These are phyloP conservation scores for Fusarium scirpi DNA, from an alignment of 2,329 filamentous ascomycete genomes.

Conservation along the genomic window DNA sequence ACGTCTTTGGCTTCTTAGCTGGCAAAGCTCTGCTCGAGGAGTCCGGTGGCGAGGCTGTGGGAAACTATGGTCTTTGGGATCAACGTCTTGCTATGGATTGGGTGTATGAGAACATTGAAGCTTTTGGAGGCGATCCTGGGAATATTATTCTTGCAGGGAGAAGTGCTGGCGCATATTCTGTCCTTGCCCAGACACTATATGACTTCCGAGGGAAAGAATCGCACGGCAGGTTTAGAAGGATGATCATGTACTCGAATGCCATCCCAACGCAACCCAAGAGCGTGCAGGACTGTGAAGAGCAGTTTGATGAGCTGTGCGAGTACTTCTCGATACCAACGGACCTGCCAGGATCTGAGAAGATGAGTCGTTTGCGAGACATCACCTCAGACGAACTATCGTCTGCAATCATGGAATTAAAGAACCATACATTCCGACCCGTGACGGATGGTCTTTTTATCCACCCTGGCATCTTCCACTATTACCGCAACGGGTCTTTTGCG, in stretches of 20 bases:
- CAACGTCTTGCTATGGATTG: slow-evolving; percentile 23
- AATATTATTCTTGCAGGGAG: slow-evolving; percentile 3
- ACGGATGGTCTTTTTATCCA: slow-evolving; percentile 9
- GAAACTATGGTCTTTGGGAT: slow-evolving; percentile 20
- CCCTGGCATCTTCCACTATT: slow-evolving; percentile 13
- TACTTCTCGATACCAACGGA: not conserved
- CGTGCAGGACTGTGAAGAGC: slow-evolving; percentile 7
- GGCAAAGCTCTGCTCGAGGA: not conserved
- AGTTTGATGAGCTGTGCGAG: slow-evolving; percentile 16
- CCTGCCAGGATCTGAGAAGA: not conserved
- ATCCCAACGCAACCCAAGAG: slow-evolving; percentile 16
- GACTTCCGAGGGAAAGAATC: slow-evolving; percentile 2
- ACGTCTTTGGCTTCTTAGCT: slow-evolving; percentile 21
- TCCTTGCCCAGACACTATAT: not conserved
- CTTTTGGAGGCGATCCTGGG: not conserved
- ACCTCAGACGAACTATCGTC: slow-evolving; percentile 1
- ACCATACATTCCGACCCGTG: slow-evolving; percentile 2
- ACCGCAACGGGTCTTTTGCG: slow-evolving; percentile 3
- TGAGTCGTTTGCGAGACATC: not conserved
- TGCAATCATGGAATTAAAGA: slow-evolving; percentile 1
- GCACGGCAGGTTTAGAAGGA: not conserved
- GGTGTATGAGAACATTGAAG: slow-evolving; percentile 1
- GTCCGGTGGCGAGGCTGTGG: not conserved
- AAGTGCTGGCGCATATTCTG: slow-evolving; percentile 12
- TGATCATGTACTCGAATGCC: slow-evolving; percentile 27